A percentile compares a stretch with the other conserved stretches of the same genome.
phyloP scores from a whole-genome alignment of 768 basidiomycete species.

The Hericium coralloides region DNA sequence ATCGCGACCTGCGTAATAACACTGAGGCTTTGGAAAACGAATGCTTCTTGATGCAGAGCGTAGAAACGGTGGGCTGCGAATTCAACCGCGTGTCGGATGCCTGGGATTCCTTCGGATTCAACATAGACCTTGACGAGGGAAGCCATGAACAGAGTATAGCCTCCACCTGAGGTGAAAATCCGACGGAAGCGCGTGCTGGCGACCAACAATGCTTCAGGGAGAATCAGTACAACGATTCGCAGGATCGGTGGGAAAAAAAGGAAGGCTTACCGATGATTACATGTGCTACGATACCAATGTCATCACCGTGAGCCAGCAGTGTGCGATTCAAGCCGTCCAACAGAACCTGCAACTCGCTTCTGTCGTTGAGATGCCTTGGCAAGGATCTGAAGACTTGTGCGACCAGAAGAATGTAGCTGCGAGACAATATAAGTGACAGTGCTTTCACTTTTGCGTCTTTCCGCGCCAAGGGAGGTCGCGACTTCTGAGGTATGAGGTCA shows the following conservation, averaged over 20 bases:
- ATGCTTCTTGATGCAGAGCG: constrained; percentile 61
- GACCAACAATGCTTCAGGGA: constrained; percentile 50
- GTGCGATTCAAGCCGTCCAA: constrained; percentile 67
- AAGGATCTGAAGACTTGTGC: constrained; percentile 66
- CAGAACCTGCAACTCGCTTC: constrained; percentile 54
- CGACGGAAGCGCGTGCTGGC: constrained; percentile 71
- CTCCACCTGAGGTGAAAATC: constrained; percentile 63
- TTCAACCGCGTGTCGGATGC: constrained; percentile 60
- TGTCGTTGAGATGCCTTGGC: constrained; percentile 61
- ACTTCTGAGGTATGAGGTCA: constrained; percentile 9
- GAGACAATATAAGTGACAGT: constrained; percentile 53
- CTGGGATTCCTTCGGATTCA: constrained; percentile 45
- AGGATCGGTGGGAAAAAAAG: too few relatives aligned
- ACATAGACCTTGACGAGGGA: constrained; percentile 61
- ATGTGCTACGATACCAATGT: constrained; percentile 71
- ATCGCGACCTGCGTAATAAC: constrained; percentile 46
- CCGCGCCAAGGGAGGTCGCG: constrained; percentile 15
- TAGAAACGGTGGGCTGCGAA: constrained; percentile 67
- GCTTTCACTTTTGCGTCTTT: constrained; percentile 8
- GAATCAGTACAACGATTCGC: background rate
- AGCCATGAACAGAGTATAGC: constrained; percentile 71
- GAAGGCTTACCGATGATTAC: constrained; percentile 52
- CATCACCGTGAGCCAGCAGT: constrained; percentile 57
- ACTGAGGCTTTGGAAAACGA: constrained; percentile 68
- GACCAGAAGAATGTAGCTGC: constrained; percentile 60